Evolutionary conservation across 495 filamentous ascomycete genomes (phyloP).

Genomic region (Neurospora africana): DNA sequence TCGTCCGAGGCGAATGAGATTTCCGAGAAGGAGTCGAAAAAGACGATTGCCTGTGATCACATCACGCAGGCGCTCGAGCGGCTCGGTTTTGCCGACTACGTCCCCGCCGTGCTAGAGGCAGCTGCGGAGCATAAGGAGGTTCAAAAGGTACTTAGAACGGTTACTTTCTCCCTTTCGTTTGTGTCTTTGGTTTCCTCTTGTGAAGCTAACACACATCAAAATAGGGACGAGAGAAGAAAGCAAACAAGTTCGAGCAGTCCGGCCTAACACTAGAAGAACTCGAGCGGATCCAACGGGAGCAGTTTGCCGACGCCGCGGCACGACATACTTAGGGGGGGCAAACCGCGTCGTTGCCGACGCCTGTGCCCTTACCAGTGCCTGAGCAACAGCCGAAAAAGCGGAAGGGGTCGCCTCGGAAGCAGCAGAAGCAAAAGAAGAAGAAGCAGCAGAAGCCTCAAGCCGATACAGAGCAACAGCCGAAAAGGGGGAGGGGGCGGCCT

Average conservation of each 20-base stretch:
- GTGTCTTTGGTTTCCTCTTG: neutral
- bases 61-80: conserved; percentile 85
- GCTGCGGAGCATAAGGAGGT: conserved; percentile 87
- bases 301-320: conserved; percentile 67
- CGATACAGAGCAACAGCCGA: neutral
- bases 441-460: neutral
- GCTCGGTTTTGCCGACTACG: conserved; percentile 84
- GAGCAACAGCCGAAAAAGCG: neutral
- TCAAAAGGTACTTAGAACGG: conserved; percentile 56
- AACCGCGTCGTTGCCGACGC: neutral
- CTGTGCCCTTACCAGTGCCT: neutral
- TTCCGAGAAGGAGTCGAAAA: conserved; percentile 94
- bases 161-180: neutral
- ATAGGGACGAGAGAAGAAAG: conserved; percentile 89
- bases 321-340: conserved; percentile 26
- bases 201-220: conserved; percentile 7
- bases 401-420: neutral
- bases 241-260: conserved; percentile 91
- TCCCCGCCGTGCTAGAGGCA: conserved; percentile 73
- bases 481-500: neutral
- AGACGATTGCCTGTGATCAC: conserved; percentile 95
- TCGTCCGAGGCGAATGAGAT: conserved; percentile 98
- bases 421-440: neutral
- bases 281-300: conserved; percentile 75
- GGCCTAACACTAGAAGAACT: conserved; percentile 84